These are phyloP conservation scores for Pythium volutum DNA, from an alignment of 352 stramenopile genomes.

Conservation along the genomic window DNA sequence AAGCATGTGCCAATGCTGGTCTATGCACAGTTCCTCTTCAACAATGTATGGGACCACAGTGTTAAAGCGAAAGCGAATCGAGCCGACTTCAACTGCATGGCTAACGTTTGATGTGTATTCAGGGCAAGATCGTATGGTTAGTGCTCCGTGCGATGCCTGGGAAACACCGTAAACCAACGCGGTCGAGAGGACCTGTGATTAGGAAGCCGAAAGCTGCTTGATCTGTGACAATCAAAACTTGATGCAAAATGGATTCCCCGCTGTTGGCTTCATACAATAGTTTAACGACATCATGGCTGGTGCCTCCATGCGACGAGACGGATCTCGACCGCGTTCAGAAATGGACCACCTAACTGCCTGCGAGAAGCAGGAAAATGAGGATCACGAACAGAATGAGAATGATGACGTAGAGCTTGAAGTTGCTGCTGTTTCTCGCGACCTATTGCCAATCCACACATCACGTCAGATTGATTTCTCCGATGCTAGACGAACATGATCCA, in stretches of 20 bases:
- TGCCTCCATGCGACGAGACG: not conserved
- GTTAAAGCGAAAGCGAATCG: not conserved
- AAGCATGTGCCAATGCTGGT: conserved; percentile 10
- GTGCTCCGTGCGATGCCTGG: conserved; percentile 14
- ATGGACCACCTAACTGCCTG: conserved; percentile 28
- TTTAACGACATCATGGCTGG: conserved; percentile 1
- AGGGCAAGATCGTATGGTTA: conserved; percentile 20
- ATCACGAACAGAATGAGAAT: conserved; percentile 86
- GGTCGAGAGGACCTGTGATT: not conserved
- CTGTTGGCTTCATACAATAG: conserved; percentile 14
- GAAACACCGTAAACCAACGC: not conserved
- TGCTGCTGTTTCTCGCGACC: conserved; percentile 93
- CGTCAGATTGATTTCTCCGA: too few species aligned
- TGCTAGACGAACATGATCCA: not conserved
- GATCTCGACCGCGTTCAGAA: not conserved
- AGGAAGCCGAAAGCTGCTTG: conserved; percentile 21
- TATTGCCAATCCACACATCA: conserved; percentile 19
- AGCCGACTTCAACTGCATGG: not conserved
- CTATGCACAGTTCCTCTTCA: conserved; percentile 20
- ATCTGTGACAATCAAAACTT: not conserved
- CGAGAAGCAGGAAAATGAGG: conserved; percentile 86
- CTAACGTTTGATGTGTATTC: not conserved
- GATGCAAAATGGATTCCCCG: not conserved
- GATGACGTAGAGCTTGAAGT: conserved; percentile 92
- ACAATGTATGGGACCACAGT: conserved; percentile 18